phyloP scores from a whole-genome alignment of 129 eudicot species.

The Tagetes erecta region DNA sequence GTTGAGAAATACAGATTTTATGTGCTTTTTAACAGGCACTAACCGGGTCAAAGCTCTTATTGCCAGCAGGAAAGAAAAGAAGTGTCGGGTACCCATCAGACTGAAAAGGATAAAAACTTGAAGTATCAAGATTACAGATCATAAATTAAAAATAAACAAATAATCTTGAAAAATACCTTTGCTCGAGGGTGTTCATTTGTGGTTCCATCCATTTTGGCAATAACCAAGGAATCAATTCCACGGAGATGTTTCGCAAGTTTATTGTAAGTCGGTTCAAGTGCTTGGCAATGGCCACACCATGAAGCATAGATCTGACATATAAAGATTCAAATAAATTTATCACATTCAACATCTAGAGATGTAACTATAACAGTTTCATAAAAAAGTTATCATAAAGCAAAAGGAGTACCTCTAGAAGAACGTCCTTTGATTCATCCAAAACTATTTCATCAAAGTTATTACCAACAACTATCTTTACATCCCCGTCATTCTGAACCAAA shows the following conservation, averaged over 20 bases:
- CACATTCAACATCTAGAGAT: background rate
- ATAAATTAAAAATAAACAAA: background rate
- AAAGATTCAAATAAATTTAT: background rate
- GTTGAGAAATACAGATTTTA: slow-evolving; percentile 4
- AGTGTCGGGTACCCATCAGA: slow-evolving; percentile 80
- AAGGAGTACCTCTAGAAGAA: slow-evolving; percentile 83
- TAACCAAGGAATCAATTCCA: slow-evolving; percentile 61
- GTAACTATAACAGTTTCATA: background rate
- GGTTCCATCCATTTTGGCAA: slow-evolving; percentile 92
- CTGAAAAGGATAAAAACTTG: slow-evolving; percentile 36
- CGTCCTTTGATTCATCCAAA: slow-evolving; percentile 93
- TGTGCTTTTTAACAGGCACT: slow-evolving; percentile 23
- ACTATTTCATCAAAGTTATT: slow-evolving; percentile 88
- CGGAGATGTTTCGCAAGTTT: slow-evolving; percentile 70
- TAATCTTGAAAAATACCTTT: slow-evolving; percentile 43
- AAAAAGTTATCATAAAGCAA: background rate
- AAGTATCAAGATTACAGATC: background rate
- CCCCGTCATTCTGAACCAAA: slow-evolving; percentile 73
- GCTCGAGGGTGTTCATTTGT: slow-evolving; percentile 88
- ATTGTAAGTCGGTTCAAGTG: slow-evolving; percentile 72
- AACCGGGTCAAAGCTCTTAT: slow-evolving; percentile 81
- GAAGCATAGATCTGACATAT: slow-evolving; percentile 70
- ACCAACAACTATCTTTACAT: slow-evolving; percentile 89
- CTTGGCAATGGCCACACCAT: slow-evolving; percentile 88
- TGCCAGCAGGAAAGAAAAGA: slow-evolving; percentile 92